Evolutionary conservation across 2,329 filamentous ascomycete genomes (phyloP).

Genomic region (Domatiomyces globalis): DNA sequence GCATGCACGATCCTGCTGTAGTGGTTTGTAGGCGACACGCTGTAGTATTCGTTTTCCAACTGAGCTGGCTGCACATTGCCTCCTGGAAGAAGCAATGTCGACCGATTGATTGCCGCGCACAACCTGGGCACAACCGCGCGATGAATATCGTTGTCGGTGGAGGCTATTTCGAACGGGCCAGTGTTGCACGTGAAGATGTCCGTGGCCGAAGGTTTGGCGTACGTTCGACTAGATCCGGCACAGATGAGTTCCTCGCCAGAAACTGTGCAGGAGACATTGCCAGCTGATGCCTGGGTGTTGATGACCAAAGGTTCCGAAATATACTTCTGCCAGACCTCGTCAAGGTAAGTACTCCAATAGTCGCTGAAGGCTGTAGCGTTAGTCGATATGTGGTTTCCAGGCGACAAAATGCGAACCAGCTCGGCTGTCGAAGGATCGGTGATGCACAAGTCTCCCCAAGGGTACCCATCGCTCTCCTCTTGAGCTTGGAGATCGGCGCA

Average conservation of each 20-base stretch:
- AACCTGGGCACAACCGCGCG: conserved; percentile 34
- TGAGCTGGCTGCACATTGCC: background rate
- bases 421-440: background rate
- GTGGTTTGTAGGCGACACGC: conserved; percentile 17
- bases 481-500: conserved; percentile 34
- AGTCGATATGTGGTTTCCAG: conserved; percentile 37
- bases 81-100: conserved; percentile 30
- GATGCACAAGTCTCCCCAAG: conserved; percentile 41
- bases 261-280: conserved; percentile 34
- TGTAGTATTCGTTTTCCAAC: background rate
- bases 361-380: conserved; percentile 33
- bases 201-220: conserved; percentile 25
- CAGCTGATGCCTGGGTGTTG: conserved; percentile 43
- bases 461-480: conserved; percentile 33
- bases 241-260: conserved; percentile 27
- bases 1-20: conserved; percentile 17
- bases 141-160: conserved; percentile 29
- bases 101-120: conserved; percentile 39
- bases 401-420: conserved; percentile 13
- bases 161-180: conserved; percentile 32
- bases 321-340: conserved; percentile 41
- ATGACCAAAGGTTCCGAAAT: conserved; percentile 31
- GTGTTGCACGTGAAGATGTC: conserved; percentile 41
- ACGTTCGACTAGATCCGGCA: conserved; percentile 30
- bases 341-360: conserved; percentile 40